phyloP scores from a whole-genome alignment of 2,329 filamentous ascomycete species.

The Epichloe coenophiala region DNA sequence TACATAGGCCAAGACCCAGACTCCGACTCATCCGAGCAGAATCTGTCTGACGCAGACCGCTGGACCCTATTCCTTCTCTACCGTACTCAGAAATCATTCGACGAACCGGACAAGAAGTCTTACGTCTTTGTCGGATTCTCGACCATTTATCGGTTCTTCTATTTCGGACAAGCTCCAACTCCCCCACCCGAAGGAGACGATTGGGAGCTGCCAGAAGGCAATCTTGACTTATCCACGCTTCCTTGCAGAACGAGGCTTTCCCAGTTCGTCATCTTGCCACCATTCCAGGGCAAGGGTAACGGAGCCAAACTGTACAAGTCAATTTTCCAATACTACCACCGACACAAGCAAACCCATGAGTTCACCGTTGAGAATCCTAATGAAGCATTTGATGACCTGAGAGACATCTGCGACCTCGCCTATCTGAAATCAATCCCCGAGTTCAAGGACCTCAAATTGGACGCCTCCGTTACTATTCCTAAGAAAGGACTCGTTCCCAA shows the following conservation, averaged over 20 bases:
- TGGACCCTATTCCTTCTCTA: slow-evolving; percentile 91
- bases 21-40: slow-evolving; percentile 44
- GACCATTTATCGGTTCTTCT: slow-evolving; percentile 80
- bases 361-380: slow-evolving; percentile 92
- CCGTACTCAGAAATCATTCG: slow-evolving; percentile 40
- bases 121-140: slow-evolving; percentile 83
- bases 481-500: slow-evolving; percentile 29
- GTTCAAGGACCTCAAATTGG: slow-evolving; percentile 43
- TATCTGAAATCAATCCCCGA: slow-evolving; percentile 47
- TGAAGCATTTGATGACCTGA: slow-evolving; percentile 67
- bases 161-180: slow-evolving; percentile 34
- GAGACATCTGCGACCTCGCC: slow-evolving; percentile 59
- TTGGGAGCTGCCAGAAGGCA: slow-evolving; percentile 31
- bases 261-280: slow-evolving; percentile 82
- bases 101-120: slow-evolving; percentile 32
- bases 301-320: slow-evolving; percentile 69
- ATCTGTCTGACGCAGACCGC: slow-evolving; percentile 61
- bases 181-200: slow-evolving; percentile 25
- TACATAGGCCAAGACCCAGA: slow-evolving; percentile 42
- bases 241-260: slow-evolving; percentile 76
- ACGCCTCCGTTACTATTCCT: slow-evolving; percentile 36
- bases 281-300: slow-evolving; percentile 70
- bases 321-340: slow-evolving; percentile 58
- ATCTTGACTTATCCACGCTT: slow-evolving; percentile 43
- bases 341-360: slow-evolving; percentile 58